phyloP scores from a whole-genome alignment of 306 rosid species.

The Citrullus colocynthis region DNA sequence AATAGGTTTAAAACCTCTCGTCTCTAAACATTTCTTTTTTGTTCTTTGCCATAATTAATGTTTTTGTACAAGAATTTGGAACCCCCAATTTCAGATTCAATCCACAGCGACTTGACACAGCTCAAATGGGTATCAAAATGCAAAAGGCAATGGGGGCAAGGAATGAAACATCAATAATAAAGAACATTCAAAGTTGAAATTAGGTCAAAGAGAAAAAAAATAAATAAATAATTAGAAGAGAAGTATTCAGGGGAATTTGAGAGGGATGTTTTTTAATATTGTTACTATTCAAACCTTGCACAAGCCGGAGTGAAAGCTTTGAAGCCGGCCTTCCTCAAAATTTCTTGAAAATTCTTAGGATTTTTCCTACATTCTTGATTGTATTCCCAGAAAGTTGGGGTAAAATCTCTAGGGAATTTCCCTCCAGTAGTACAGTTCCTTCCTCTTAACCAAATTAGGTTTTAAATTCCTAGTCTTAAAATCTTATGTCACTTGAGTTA shows the following conservation, averaged over 20 bases:
- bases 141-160: not conserved
- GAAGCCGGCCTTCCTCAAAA: not conserved
- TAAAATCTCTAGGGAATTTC: not conserved
- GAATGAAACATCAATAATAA: not conserved
- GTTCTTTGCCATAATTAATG: not conserved
- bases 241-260: not conserved
- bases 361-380: not conserved
- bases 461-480: no score
- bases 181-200: not conserved
- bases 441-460: no score
- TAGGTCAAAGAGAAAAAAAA: not conserved
- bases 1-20: not conserved
- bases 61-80: not conserved
- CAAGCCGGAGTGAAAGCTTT: not conserved
- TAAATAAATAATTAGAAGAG: not conserved
- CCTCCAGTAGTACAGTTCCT: not conserved
- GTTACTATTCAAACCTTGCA: not conserved
- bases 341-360: not conserved
- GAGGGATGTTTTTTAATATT: not conserved
- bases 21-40: not conserved
- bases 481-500: no score
- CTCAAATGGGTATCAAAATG: not conserved
- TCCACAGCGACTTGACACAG: not conserved
- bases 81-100: not conserved
- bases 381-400: not conserved